Base-by-base conservation (phyloP, 192 early-diverging fungal species). In the Chytriomyces confervae region DNA sequence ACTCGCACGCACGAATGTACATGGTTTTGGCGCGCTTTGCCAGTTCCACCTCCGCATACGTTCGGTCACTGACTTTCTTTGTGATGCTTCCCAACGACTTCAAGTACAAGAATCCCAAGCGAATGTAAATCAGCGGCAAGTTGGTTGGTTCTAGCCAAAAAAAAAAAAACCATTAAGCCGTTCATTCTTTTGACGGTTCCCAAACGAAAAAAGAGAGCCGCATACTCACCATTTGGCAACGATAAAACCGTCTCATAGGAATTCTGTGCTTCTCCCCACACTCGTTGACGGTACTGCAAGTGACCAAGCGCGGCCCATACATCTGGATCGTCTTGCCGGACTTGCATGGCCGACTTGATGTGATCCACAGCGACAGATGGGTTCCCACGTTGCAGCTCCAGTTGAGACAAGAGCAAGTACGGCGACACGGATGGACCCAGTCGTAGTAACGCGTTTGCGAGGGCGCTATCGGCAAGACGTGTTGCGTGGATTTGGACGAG, bases 181-280 rank as follows among this genome's bases (percentile, higher is more conserved):
- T 24, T 77, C 53, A 11, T 49, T 45, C 63, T 6, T 27, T 43
- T n/a, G 74, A 50, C 45, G 48, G 29, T 36, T 36, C 36, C 36
- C 62, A n/a, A 53, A 18, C 23, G 20, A 44, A 16, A 36, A 36
- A 4, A 36, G 36, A 36, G 4, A 1, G 36, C 36, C 36, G 4
- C 5, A 23, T 5, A 16, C 72, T 29, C 84, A 83, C 82, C 84
- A 67, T 84, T 65, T 9, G 79, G 78, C 46, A 87, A 51, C 6
- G 88, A 83, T 7, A 89, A 50, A 36, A 89, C 86, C 2, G 84
- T 89, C 79, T 89, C 88, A 81, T 87, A 89, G 5, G 84, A 80
- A 8, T n/a, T 36, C 61, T 82, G 79, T 6, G 88, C 85, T 23
- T 83, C 80, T 60, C 79, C 64, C 80, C 79, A 87, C 44, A 74